Base-by-base conservation (phyloP, 2,329 filamentous ascomycete genomes). In the Cladosporium austrohemisphaericum region DNA sequence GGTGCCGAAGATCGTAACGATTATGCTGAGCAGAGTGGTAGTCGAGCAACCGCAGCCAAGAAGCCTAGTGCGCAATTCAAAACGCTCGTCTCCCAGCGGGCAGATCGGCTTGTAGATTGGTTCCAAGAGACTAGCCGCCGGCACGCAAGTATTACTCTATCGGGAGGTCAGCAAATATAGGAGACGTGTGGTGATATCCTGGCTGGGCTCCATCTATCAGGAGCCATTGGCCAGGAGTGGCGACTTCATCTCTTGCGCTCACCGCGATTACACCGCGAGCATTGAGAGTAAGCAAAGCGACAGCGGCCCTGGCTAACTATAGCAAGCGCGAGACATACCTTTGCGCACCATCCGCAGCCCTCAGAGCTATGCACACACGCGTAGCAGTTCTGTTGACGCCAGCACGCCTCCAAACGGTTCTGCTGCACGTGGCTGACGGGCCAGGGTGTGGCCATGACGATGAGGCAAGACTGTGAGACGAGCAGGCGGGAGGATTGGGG, bases 21-120 rank as follows among this genome's bases (percentile, higher is more conserved):
- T 55, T 4, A 70, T 63, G 29, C 69, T 70, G 26, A 75, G 58
- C 20, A 74, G 65, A 0, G 71, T 74, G 6, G 70, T 71, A 5
- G 72, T 74, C 0, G 71, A 74, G 41, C 72, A 72, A 44, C 69
- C 66, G 52, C 72, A 75, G 16, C 72, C 72, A 1, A 75, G 57
- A 5, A 70, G 63, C 14, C 60, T 59, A 8, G 72, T 75, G 2
- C 72, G 66, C 5, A 75, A 61, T 52, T 75, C 72, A 50, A 69
- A 75, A 41, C 71, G 65, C 57, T 74, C 72, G 47, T 68, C 67
- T 32, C 66, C 64, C 6, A 68, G 54, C 3, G 65, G 65, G 44
- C 65, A 68, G 20, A 61, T 45, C 7, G 66, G 33, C 37, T 64
- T 61, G 5, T 62, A 65, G 10, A 73, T 54, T 1, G 72, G 71